These are phyloP conservation scores for Bjerkandera adusta DNA, from an alignment of 1,284 basidiomycete genomes.

Conservation along the genomic window DNA sequence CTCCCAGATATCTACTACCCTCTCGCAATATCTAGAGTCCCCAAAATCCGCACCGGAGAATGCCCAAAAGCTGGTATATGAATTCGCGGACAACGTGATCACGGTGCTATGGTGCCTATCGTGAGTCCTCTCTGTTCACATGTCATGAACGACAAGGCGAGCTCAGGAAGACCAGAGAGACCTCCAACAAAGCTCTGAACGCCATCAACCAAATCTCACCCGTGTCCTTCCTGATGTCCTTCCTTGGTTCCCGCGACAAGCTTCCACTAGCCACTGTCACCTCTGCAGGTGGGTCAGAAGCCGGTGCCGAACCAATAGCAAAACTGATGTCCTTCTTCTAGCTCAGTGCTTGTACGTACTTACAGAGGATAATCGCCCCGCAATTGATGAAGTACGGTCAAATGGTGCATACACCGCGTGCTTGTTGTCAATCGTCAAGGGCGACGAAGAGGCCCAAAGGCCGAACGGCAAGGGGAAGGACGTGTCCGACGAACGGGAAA, in stretches of 20 bases:
- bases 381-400: constrained; percentile 58
- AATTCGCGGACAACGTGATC: constrained; percentile 88
- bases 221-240: constrained; percentile 81
- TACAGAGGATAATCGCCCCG: constrained; percentile 81
- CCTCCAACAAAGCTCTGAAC: constrained; percentile 86
- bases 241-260: constrained; percentile 66
- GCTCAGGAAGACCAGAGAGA: constrained; percentile 64
- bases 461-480: constrained; percentile 46
- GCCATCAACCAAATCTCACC: constrained; percentile 80
- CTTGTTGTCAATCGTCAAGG: constrained; percentile 66
- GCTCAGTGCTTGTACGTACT: constrained; percentile 90
- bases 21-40: constrained; percentile 66
- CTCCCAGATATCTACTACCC: constrained; percentile 68
- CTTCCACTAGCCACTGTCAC: constrained; percentile 70
- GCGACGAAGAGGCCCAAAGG: constrained; percentile 30
- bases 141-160: constrained; percentile 10
- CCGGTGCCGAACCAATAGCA: background rate
- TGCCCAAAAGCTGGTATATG: constrained; percentile 75
- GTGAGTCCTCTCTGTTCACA: constrained; percentile 47
- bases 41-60: constrained; percentile 62
- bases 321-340: constrained; percentile 27
- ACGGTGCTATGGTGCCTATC: constrained; percentile 91
- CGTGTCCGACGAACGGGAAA: constrained; percentile 43
- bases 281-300: constrained; percentile 60
- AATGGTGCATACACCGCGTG: constrained; percentile 66